Evolutionary conservation across 2,329 filamentous ascomycete species (phyloP).

Genomic region (Camillea tinctor): DNA sequence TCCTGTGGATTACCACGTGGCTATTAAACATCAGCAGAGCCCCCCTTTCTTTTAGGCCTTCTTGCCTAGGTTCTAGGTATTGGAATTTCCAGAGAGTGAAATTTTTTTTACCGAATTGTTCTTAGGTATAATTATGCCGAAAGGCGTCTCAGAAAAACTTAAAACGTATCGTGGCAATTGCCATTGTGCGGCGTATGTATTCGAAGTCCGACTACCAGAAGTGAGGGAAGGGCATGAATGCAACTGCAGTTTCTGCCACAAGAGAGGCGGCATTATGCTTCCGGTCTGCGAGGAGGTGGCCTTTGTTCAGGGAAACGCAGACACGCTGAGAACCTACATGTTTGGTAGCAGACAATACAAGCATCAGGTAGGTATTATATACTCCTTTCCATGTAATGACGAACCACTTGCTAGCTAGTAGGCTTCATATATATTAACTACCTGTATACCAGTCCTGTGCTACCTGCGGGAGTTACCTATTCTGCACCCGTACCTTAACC

Average conservation of each 20-base stretch:
- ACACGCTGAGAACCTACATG: constrained; percentile 40
- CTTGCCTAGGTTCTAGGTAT: too few relatives aligned
- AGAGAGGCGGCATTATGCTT: constrained; percentile 44
- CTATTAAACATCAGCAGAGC: too few relatives aligned
- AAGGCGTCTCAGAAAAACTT: background rate
- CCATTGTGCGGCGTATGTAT: constrained; percentile 52
- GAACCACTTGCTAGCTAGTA: background rate
- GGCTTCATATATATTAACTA: background rate
- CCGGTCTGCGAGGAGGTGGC: constrained; percentile 31
- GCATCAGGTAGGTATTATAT: constrained; percentile 37
- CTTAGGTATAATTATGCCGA: background rate
- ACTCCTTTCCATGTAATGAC: background rate
- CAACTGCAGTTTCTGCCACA: constrained; percentile 63
- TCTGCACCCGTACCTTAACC: constrained; percentile 16
- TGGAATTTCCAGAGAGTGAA: too few relatives aligned
- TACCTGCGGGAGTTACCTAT: constrained; percentile 43
- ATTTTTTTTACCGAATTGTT: too few relatives aligned
- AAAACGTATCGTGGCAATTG: constrained; percentile 51
- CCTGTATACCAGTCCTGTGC: constrained; percentile 44
- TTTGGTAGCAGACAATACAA: constrained; percentile 36
- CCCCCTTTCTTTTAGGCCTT: too few relatives aligned
- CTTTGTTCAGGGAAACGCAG: constrained; percentile 42
- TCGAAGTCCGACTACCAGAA: constrained; percentile 51
- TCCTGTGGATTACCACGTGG: too few relatives aligned
- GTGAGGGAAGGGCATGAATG: constrained; percentile 55